These are phyloP conservation scores for Rhizopus sp. DNA, from an alignment of 371 early-diverging fungal genomes.

Conservation along the genomic window DNA sequence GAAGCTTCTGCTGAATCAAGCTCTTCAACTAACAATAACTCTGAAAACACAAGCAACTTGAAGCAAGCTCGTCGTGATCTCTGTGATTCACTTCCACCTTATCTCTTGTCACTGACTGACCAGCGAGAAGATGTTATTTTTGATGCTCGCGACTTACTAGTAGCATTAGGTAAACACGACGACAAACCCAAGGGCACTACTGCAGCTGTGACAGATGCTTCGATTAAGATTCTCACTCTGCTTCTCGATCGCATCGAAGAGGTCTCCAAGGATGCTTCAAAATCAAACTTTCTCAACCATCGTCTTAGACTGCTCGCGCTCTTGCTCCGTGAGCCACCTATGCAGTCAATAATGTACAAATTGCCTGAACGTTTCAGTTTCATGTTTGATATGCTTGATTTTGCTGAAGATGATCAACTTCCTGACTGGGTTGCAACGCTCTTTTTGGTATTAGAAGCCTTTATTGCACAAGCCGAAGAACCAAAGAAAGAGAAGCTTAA, in stretches of 20 bases:
- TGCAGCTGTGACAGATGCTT: constrained; percentile 5
- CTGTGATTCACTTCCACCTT: constrained; percentile 46
- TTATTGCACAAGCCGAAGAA: constrained; percentile 67
- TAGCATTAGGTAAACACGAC: constrained; percentile 56
- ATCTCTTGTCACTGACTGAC: constrained; percentile 64
- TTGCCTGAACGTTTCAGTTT: constrained; percentile 41
- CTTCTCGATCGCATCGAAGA: constrained; percentile 28
- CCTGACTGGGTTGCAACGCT: constrained; percentile 68
- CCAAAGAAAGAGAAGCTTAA: constrained; percentile 44
- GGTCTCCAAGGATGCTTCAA: constrained; percentile 30
- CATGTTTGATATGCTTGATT: constrained; percentile 49
- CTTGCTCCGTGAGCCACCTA: constrained; percentile 56
- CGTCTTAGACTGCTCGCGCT: constrained; percentile 69
- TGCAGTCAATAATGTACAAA: constrained; percentile 53
- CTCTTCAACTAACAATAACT: neutral
- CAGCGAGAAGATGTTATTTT: constrained; percentile 69
- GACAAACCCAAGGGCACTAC: neutral
- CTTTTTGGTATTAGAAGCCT: constrained; percentile 69
- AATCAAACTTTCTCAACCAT: constrained; percentile 37
- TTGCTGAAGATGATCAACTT: constrained; percentile 21
- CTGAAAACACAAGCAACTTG: constrained; percentile 43
- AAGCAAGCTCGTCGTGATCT: constrained; percentile 55
- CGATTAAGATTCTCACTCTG: constrained; percentile 34
- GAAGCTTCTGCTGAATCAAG: neutral
- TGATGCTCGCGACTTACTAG: constrained; percentile 69